Conservation (phyloP, 805 yeast genomes). For the Hermanozyma aechmeae region DNA sequence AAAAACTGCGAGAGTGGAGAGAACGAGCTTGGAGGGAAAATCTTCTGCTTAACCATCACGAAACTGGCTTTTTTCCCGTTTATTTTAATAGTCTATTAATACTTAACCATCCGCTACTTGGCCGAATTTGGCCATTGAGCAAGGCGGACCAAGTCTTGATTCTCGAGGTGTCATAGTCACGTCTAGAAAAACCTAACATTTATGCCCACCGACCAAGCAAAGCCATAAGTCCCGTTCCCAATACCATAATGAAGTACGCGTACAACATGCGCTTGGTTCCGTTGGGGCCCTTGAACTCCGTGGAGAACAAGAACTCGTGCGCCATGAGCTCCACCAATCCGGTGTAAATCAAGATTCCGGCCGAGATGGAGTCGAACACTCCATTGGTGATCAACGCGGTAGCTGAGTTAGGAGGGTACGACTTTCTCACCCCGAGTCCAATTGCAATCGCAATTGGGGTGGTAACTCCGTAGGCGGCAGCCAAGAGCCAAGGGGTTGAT, state of each 20-base stretch:
- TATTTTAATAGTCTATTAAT: too few relatives aligned
- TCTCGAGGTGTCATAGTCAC: too few relatives aligned
- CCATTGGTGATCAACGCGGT: slow-evolving; percentile 24
- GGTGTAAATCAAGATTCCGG: slow-evolving; percentile 26
- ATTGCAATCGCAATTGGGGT: slow-evolving; percentile 27
- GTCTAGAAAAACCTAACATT: too few relatives aligned
- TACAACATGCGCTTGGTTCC: slow-evolving; percentile 13
- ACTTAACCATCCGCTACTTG: too few relatives aligned
- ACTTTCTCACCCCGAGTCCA: slow-evolving; percentile 24
- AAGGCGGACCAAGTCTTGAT: too few relatives aligned
- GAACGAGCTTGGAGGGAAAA: too few relatives aligned
- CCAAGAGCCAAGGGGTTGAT: slow-evolving; percentile 9
- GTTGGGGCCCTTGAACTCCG: slow-evolving; percentile 14
- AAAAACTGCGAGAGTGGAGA: too few relatives aligned
- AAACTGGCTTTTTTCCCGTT: too few relatives aligned
- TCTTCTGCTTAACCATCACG: too few relatives aligned
- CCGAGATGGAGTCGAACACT: slow-evolving; percentile 22
- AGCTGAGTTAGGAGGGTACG: slow-evolving; percentile 25
- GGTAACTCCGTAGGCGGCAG: slow-evolving; percentile 11
- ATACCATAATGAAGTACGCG: slow-evolving; percentile 14
- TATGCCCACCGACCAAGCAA: slow-evolving; percentile 27
- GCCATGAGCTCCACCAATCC: slow-evolving; percentile 31
- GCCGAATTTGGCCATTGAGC: too few relatives aligned
- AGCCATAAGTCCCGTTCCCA: slow-evolving; percentile 25
- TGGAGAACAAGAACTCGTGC: slow-evolving; percentile 26